These are phyloP conservation scores for Zasmidium cellare DNA, from an alignment of 2,329 filamentous ascomycete species.

Conservation along the genomic window DNA sequence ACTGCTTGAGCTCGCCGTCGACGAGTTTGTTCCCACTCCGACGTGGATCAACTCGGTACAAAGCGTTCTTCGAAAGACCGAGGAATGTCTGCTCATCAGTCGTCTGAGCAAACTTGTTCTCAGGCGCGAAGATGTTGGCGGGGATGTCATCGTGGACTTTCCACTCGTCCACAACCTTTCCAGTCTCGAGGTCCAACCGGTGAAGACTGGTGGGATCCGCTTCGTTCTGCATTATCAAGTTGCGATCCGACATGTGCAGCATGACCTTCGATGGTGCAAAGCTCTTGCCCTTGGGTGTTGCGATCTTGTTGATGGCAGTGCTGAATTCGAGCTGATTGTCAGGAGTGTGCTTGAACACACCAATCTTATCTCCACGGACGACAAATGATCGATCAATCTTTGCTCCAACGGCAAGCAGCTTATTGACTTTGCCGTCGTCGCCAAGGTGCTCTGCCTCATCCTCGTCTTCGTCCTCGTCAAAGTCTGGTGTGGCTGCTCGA, in stretches of 20 bases:
- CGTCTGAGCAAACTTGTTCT: slow-evolving; percentile 98
- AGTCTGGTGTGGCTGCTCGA: slow-evolving; percentile 70
- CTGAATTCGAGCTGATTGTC: slow-evolving; percentile 94
- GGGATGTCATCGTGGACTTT: slow-evolving; percentile 96
- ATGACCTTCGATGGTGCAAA: slow-evolving; percentile 97
- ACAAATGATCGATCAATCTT: slow-evolving; percentile 97
- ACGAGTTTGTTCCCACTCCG: slow-evolving; percentile 89
- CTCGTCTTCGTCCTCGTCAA: slow-evolving; percentile 70
- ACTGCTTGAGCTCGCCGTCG: slow-evolving; percentile 90
- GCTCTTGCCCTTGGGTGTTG: slow-evolving; percentile 79
- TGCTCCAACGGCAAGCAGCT: slow-evolving; percentile 91
- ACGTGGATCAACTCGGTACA: slow-evolving; percentile 92
- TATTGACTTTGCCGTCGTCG: slow-evolving; percentile 82
- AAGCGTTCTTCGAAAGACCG: slow-evolving; percentile 85
- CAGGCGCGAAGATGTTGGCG: slow-evolving; percentile 86
- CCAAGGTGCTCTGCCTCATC: slow-evolving; percentile 73
- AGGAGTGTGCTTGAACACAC: slow-evolving; percentile 93
- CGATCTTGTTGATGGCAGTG: slow-evolving; percentile 94
- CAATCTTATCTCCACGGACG: slow-evolving; percentile 95
- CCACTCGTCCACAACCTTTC: slow-evolving; percentile 98
- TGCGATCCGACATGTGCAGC: slow-evolving; percentile 86
- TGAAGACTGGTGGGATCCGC: slow-evolving; percentile 87
- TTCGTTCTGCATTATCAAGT: slow-evolving; percentile 83
- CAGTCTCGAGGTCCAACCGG: slow-evolving; percentile 96
- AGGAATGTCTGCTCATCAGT: slow-evolving; percentile 93